Evolutionary conservation across 2,329 filamentous ascomycete species (phyloP).

Genomic region (Talaromyces sp.): DNA sequence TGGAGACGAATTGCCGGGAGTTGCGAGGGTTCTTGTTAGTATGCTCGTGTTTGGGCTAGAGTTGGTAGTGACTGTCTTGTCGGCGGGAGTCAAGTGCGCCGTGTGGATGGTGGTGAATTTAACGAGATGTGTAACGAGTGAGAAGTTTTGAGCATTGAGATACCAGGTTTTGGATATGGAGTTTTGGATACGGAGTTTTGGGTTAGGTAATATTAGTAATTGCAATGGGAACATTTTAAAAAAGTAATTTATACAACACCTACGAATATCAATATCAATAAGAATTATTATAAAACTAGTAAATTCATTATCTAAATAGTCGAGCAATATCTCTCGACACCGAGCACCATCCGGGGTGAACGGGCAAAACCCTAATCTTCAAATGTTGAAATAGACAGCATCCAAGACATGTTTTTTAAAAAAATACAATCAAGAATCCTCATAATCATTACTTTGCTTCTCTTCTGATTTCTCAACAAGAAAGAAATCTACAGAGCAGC

Average conservation of each 20-base stretch:
- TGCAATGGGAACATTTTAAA: too few relatives aligned
- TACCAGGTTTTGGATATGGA: background rate
- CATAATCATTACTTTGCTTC: background rate
- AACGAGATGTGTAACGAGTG: slow-evolving; percentile 37
- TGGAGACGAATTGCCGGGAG: slow-evolving; percentile 36
- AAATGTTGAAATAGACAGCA: background rate
- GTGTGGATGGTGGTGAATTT: slow-evolving; percentile 38
- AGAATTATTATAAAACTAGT: background rate
- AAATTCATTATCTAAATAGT: background rate
- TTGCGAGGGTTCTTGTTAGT: slow-evolving; percentile 30
- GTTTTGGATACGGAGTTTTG: background rate
- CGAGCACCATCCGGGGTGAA: background rate
- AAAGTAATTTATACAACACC: background rate
- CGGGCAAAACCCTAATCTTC: background rate
- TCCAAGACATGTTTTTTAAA: background rate
- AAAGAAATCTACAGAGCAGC: slow-evolving; percentile 3
- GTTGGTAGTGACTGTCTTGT: slow-evolving; percentile 34
- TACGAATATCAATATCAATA: too few relatives aligned
- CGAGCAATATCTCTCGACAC: background rate
- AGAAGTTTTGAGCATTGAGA: slow-evolving; percentile 31
- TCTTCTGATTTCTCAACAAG: background rate
- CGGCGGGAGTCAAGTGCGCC: slow-evolving; percentile 34
- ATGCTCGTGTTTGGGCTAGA: slow-evolving; percentile 36
- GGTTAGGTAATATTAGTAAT: background rate
- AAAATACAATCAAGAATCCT: background rate